A percentile compares a stretch with the other conserved stretches of the same genome.
Conservation (phyloP, 371 early-diverging fungal species). For the Phascolomyces articulosus region DNA sequence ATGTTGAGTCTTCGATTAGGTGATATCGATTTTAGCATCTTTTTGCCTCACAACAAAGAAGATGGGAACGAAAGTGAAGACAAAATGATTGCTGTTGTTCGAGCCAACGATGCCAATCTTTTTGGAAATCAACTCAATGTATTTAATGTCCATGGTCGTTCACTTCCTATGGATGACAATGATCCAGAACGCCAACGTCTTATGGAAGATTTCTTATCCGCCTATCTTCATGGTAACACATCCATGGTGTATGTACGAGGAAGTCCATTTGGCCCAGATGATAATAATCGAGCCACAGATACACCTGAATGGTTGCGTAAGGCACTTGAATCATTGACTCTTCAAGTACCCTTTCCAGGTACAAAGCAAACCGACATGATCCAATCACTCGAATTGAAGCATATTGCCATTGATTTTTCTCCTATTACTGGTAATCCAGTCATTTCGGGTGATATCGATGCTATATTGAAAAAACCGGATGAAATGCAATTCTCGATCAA, state of each 20-base stretch:
- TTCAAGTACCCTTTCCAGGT: slow-evolving; percentile 49
- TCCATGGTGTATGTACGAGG: slow-evolving; percentile 40
- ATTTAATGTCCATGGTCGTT: slow-evolving; percentile 45
- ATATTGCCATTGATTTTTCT: slow-evolving; percentile 48
- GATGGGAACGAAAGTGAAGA: slow-evolving; percentile 23
- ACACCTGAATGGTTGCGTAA: slow-evolving; percentile 48
- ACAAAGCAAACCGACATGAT: slow-evolving; percentile 44
- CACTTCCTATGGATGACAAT: slow-evolving; percentile 29
- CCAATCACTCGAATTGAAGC: slow-evolving; percentile 31
- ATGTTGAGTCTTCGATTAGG: slow-evolving; percentile 43
- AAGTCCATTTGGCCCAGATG: slow-evolving; percentile 38
- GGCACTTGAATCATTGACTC: slow-evolving; percentile 34
- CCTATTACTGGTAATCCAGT: slow-evolving; percentile 19
- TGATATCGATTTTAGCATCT: slow-evolving; percentile 52
- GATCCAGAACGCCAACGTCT: slow-evolving; percentile 17
- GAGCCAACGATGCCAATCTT: slow-evolving; percentile 37
- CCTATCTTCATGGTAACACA: slow-evolving; percentile 44
- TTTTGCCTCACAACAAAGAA: slow-evolving; percentile 23
- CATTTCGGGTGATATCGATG: slow-evolving; percentile 42
- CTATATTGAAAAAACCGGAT: slow-evolving; percentile 36
- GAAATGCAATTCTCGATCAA: slow-evolving; percentile 50
- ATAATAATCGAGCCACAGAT: not conserved
- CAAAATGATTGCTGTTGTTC: slow-evolving; percentile 43
- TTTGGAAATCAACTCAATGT: slow-evolving; percentile 38
- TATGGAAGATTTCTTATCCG: slow-evolving; percentile 40